Evolutionary conservation across 805 yeast species (phyloP), one percentile per base, ranked within the genome.

Genomic region (Wilhelminamyces savonicus): DNA sequence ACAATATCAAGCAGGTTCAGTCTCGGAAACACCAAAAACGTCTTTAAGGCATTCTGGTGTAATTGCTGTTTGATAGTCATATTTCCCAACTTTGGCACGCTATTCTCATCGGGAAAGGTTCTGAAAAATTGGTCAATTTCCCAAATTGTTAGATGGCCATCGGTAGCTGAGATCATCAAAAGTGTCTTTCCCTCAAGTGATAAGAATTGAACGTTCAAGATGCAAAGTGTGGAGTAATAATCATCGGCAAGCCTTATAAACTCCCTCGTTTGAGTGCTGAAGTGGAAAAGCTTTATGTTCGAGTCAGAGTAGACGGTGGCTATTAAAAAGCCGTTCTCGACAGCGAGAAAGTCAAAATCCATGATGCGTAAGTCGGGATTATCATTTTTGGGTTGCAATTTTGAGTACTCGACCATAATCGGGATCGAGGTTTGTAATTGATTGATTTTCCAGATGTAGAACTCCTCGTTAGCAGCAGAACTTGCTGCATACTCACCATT

Each of bases 241-340:
- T 76, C 81, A 4, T 56, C 48, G 0, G 66, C 46, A 0, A 82
- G 28, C 22, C 69, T 46, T 2, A 45, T 43, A 43, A 83, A 82
- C 0, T 38, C 28, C 12, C 56, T 58, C 0, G 45, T 36, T 0
- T 22, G 24, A 16, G 56, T 39, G 34, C 68, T 57, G 42, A 74
- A 79, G 35, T 59, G 53, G 79, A 87, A 83, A 0, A 82, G 24
- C 41, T 74, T 78, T 32, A 90, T 69, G 4, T 71, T 62, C 1
- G 97, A 90, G 50, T 90, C 88, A 0, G 97, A 88, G 49, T 85
- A 92, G 0, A 82, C 94, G 0, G 86, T 73, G 2, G 74, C 71
- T 6, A 88, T 44, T 1, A 76, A 41, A 40, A 74, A 71, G 6
- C 79, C 81, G 5, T 37, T 37, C 24, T 66, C 63, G 10, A 66